These are phyloP conservation scores for Ascobolus immersus DNA, from an alignment of 495 filamentous ascomycete genomes.

Conservation along the genomic window DNA sequence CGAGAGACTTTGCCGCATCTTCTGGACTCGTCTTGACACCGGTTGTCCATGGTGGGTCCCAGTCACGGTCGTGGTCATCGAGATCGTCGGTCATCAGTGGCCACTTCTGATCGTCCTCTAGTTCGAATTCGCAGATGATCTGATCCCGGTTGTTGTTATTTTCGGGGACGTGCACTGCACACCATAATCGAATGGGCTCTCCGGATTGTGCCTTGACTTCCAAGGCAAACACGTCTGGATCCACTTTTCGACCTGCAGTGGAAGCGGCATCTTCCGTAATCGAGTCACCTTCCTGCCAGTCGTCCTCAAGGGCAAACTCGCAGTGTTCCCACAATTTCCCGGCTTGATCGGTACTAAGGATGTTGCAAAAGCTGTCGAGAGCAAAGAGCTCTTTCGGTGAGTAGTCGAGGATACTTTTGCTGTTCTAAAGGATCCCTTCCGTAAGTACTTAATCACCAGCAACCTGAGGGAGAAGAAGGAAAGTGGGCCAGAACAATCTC, in stretches of 20 bases:
- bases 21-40: too few relatives aligned
- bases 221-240: conserved; percentile 68
- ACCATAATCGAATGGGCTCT: conserved; percentile 47
- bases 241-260: too few relatives aligned
- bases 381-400: conserved; percentile 53
- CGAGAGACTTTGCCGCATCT: too few relatives aligned
- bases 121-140: conserved; percentile 77
- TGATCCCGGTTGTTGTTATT: conserved; percentile 37
- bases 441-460: background rate
- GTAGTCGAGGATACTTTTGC: conserved; percentile 48
- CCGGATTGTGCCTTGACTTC: conserved; percentile 30
- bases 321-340: conserved; percentile 67
- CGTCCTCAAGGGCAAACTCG: conserved; percentile 57
- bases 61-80: conserved; percentile 28
- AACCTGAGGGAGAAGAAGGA: too few relatives aligned
- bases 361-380: conserved; percentile 49
- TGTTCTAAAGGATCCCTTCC: conserved; percentile 27
- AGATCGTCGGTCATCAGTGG: conserved; percentile 36
- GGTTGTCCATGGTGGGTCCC: too few relatives aligned
- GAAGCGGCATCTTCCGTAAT: too few relatives aligned
- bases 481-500: conserved; percentile 3
- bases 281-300: too few relatives aligned
- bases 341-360: conserved; percentile 55
- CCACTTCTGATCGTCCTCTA: conserved; percentile 52
- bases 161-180: conserved; percentile 46